A percentile compares a stretch with the other conserved stretches of the same genome.
Evolutionary conservation across 1,284 basidiomycete species (phyloP).

Genomic region (Tremellales sp.): DNA sequence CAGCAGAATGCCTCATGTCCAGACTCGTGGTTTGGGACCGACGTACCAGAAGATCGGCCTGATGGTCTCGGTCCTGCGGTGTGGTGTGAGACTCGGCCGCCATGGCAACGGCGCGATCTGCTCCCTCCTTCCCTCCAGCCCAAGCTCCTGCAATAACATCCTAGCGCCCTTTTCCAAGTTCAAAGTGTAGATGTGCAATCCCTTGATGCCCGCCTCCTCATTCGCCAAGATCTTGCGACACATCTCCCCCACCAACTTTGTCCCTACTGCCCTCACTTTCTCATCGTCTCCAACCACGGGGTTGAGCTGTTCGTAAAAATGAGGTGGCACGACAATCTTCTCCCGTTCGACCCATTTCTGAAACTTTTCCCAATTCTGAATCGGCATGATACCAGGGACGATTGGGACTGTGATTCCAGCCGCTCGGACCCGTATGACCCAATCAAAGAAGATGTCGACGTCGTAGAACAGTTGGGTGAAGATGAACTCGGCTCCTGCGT

Average conservation of each 20-base stretch:
- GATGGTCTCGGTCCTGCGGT: conserved; percentile 78
- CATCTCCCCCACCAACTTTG: conserved; percentile 81
- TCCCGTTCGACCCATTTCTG: conserved; percentile 85
- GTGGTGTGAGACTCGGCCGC: conserved; percentile 89
- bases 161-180: conserved; percentile 95
- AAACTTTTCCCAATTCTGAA: conserved; percentile 98
- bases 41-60: conserved; percentile 82
- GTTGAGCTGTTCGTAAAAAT: conserved; percentile 74
- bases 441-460: conserved; percentile 73
- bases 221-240: conserved; percentile 69
- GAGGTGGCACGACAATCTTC: conserved; percentile 74
- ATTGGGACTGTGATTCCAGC: conserved; percentile 91
- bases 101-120: conserved; percentile 85
- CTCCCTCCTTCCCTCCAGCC: conserved; percentile 76
- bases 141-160: conserved; percentile 83
- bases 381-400: conserved; percentile 87
- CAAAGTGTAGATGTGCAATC: conserved; percentile 96
- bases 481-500: conserved; percentile 93
- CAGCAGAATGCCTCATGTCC: conserved; percentile 74
- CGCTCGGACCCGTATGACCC: conserved; percentile 76
- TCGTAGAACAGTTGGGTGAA: conserved; percentile 98
- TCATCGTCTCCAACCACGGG: conserved; percentile 89
- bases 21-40: conserved; percentile 63
- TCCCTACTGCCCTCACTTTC: conserved; percentile 82
- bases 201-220: conserved; percentile 72